Evolutionary conservation across 2,329 filamentous ascomycete genomes (phyloP).

Genomic region (Mycosphaerella sp.): DNA sequence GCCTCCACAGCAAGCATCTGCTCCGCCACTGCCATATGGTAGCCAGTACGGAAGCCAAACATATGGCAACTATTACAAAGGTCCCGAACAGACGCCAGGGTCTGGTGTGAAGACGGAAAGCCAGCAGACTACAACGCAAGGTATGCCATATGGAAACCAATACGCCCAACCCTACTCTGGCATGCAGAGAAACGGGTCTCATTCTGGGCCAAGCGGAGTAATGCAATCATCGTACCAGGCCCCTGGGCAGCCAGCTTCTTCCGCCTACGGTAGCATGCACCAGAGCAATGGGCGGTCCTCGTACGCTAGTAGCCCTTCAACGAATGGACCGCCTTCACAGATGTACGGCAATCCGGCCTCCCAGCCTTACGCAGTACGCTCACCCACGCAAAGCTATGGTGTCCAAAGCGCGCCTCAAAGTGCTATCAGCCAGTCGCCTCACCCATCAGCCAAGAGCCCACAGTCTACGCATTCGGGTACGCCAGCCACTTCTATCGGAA

Average conservation of each 20-base stretch:
- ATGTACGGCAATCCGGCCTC: slow-evolving; percentile 25
- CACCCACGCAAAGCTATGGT: slow-evolving; percentile 28
- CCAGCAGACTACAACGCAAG: slow-evolving; percentile 21
- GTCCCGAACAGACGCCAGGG: slow-evolving; percentile 22
- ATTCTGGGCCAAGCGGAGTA: slow-evolving; percentile 24
- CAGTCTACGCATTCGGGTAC: slow-evolving; percentile 20
- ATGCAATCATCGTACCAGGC: slow-evolving; percentile 27
- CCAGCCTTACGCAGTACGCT: slow-evolving; percentile 30
- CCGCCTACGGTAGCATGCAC: slow-evolving; percentile 26
- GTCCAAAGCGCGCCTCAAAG: slow-evolving; percentile 28
- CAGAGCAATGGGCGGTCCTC: slow-evolving; percentile 22
- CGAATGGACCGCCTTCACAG: slow-evolving; percentile 26
- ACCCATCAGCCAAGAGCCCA: slow-evolving; percentile 28
- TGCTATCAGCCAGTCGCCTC: slow-evolving; percentile 28
- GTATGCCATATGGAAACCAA: slow-evolving; percentile 26
- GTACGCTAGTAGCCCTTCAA: slow-evolving; percentile 26
- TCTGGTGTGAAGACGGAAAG: slow-evolving; percentile 27
- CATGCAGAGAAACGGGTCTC: slow-evolving; percentile 27
- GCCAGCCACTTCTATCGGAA: slow-evolving; percentile 15
- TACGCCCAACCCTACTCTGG: slow-evolving; percentile 26
- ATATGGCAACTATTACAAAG: slow-evolving; percentile 28
- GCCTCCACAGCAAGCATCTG: slow-evolving; percentile 25
- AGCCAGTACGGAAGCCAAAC: slow-evolving; percentile 26
- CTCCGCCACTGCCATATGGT: slow-evolving; percentile 23
- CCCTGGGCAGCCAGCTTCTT: slow-evolving; percentile 23